phyloP scores from a whole-genome alignment of 2,329 filamentous ascomycete species.

The Curvularia spicifera region DNA sequence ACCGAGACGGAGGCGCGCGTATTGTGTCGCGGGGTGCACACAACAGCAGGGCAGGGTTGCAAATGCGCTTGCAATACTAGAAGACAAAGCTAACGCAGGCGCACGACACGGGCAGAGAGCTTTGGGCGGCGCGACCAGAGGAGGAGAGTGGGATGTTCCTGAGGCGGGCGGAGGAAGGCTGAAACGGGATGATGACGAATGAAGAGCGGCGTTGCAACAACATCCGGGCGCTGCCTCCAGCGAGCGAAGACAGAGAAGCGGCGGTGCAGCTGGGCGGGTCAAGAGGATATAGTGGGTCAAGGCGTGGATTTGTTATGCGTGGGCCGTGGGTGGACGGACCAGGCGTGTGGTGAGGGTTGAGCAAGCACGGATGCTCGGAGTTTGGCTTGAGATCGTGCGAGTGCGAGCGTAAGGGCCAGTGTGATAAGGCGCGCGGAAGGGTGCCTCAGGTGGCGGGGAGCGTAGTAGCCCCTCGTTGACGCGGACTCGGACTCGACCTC shows the following conservation, averaged over 20 bases:
- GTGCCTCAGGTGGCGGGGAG: slow-evolving; percentile 32
- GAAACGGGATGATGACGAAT: slow-evolving; percentile 48
- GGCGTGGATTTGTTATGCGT: slow-evolving; percentile 26
- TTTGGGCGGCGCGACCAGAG: slow-evolving; percentile 20
- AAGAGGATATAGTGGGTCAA: slow-evolving; percentile 7
- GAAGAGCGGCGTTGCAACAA: slow-evolving; percentile 42
- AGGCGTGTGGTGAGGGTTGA: slow-evolving; percentile 25
- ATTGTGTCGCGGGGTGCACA: slow-evolving; percentile 7
- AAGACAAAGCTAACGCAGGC: slow-evolving; percentile 13
- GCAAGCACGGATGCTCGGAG: slow-evolving; percentile 40
- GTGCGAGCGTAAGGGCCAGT: neutral
- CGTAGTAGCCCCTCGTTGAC: slow-evolving; percentile 25
- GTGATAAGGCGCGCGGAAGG: slow-evolving; percentile 34
- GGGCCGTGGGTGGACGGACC: slow-evolving; percentile 23
- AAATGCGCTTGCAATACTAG: slow-evolving; percentile 8
- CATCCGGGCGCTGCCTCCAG: slow-evolving; percentile 41
- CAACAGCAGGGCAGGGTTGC: slow-evolving; percentile 5
- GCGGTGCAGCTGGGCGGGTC: slow-evolving; percentile 5
- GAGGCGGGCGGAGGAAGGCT: slow-evolving; percentile 43
- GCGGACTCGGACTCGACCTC: slow-evolving; percentile 20
- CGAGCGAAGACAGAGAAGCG: slow-evolving; percentile 17
- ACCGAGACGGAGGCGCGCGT: slow-evolving; percentile 12
- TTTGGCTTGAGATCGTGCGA: slow-evolving; percentile 25
- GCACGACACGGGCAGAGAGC: slow-evolving; percentile 10
- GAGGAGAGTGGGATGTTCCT: slow-evolving; percentile 29